These are phyloP conservation scores for Neckera pumila DNA, from an alignment of 225 moss, liverwort and hornwort genomes.

Conservation along the genomic window DNA sequence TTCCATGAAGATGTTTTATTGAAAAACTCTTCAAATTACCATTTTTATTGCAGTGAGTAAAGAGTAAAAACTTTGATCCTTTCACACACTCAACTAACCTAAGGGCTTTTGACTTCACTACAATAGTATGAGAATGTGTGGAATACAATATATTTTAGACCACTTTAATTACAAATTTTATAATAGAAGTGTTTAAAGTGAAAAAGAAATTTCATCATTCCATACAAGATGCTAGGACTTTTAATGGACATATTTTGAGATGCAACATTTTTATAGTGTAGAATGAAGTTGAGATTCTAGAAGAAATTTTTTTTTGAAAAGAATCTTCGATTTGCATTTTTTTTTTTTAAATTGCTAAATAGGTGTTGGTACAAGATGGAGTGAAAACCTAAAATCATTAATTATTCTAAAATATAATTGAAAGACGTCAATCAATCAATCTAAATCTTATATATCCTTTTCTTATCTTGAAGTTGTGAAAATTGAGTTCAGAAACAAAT, in stretches of 20 bases:
- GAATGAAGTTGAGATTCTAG: neutral
- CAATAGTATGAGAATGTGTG: neutral
- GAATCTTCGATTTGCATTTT: neutral
- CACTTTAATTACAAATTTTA: neutral
- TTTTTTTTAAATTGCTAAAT: neutral
- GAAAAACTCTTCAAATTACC: neutral
- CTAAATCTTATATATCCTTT: too few relatives aligned
- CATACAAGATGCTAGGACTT: too few relatives aligned
- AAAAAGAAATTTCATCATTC: too few relatives aligned
- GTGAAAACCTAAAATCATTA: neutral
- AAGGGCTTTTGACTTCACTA: too few relatives aligned
- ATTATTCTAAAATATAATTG: neutral
- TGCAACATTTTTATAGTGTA: neutral
- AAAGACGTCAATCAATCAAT: neutral
- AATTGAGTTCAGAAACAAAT: too few relatives aligned
- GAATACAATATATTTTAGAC: too few relatives aligned
- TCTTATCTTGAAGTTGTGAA: too few relatives aligned
- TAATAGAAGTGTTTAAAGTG: too few relatives aligned
- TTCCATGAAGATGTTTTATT: too few relatives aligned
- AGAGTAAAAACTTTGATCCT: neutral
- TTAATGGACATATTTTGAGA: too few relatives aligned
- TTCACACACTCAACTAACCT: too few relatives aligned
- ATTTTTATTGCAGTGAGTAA: neutral
- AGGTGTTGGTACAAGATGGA: neutral
- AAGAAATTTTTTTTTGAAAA: neutral